A percentile compares a stretch with the other conserved stretches of the same genome.
Conservation (phyloP, 2,329 filamentous ascomycete genomes). For the Diplodia seriata region DNA sequence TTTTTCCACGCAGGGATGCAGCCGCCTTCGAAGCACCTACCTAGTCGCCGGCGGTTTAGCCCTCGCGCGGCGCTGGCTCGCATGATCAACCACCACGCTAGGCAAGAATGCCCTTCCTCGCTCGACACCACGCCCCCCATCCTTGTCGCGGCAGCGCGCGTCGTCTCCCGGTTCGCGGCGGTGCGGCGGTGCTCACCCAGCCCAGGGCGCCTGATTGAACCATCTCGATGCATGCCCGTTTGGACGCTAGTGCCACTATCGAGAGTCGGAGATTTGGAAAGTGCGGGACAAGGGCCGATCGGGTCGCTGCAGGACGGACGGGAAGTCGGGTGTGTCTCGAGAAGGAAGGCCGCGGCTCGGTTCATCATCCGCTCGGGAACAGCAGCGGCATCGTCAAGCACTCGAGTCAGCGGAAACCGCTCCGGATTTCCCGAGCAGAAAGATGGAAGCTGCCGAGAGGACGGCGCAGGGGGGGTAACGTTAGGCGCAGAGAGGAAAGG, state of each 20-base stretch:
- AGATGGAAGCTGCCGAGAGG: not conserved
- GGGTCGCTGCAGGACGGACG: not conserved
- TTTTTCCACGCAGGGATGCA: not conserved
- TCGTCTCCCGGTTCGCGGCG: no score
- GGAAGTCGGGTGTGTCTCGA: not conserved
- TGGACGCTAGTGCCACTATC: not conserved
- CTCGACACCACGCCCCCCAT: not conserved
- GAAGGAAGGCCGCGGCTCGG: not conserved
- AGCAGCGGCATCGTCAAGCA: not conserved
- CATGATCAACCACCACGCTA: not conserved
- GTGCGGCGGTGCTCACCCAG: no score
- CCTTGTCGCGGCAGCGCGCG: not conserved
- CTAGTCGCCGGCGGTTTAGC: not conserved
- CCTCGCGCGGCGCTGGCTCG: not conserved
- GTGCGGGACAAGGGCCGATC: not conserved
- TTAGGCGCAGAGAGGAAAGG: not conserved
- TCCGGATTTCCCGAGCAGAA: not conserved
- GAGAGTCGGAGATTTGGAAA: not conserved
- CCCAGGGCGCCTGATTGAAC: no score
- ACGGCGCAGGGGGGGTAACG: no score
- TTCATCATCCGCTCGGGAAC: no score
- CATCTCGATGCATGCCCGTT: not conserved
- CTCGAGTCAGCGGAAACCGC: not conserved
- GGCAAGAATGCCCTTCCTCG: no score
- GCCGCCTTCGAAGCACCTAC: not conserved